Evolutionary conservation across 352 stramenopile genomes (phyloP).

Genomic region (Discostella stelligera): DNA sequence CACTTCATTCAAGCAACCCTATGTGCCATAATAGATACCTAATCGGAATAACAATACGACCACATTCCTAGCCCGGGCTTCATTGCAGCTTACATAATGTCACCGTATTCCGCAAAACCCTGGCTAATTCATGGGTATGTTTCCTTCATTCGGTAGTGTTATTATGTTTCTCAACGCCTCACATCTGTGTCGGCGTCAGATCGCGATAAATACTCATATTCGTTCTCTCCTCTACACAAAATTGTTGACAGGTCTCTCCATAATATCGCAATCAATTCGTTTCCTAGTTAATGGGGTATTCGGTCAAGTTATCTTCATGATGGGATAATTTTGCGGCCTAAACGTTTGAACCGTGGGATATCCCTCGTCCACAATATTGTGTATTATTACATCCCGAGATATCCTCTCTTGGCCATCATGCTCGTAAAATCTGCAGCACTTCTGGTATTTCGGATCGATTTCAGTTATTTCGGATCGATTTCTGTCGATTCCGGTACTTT

Average conservation of each 20-base stretch:
- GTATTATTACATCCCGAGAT: no score
- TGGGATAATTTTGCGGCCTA: slow-evolving; percentile 60
- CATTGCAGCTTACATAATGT: slow-evolving; percentile 15
- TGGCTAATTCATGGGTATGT: slow-evolving; percentile 41
- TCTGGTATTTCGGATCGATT: no score
- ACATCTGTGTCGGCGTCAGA: no score
- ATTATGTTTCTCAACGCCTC: no score
- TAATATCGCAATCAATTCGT: slow-evolving; percentile 67
- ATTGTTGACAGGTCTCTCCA: slow-evolving; percentile 44
- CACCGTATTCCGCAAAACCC: slow-evolving; percentile 10
- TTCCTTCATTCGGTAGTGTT: not conserved
- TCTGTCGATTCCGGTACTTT: no score
- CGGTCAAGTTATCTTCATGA: slow-evolving; percentile 74
- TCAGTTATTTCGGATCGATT: no score
- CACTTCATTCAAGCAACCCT: no score
- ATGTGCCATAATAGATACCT: no score
- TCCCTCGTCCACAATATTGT: slow-evolving; percentile 67
- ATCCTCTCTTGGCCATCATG: no score
- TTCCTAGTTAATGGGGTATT: slow-evolving; percentile 70
- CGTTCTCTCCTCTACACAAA: slow-evolving; percentile 4
- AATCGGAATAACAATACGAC: no score
- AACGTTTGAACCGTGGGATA: slow-evolving; percentile 59
- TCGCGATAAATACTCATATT: not conserved
- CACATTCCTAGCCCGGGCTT: no score
- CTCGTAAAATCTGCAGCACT: no score